These are phyloP conservation scores for Aspergillus quadricinctus DNA, from an alignment of 2,329 filamentous ascomycete species.

Conservation along the genomic window DNA sequence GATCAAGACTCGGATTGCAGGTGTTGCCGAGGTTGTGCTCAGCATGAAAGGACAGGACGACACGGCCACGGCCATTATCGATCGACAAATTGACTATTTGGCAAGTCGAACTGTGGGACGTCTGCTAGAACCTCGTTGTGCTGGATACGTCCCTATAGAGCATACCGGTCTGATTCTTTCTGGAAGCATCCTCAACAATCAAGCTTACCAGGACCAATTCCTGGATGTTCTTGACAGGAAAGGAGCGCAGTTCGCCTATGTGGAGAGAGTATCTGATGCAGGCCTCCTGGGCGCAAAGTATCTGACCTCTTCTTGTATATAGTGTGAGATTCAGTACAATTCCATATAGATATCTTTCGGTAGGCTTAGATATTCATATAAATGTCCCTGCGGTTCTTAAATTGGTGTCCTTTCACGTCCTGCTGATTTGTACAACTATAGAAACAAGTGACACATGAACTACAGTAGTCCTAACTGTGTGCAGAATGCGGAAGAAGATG, in stretches of 20 bases:
- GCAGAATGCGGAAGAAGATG: conserved; percentile 49
- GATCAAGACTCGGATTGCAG: conserved; percentile 17
- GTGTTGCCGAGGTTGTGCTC: conserved; percentile 12
- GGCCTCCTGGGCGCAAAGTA: background rate
- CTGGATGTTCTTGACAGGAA: background rate
- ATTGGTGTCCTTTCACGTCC: too few relatives aligned
- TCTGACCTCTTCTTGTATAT: background rate
- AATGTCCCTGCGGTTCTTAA: too few relatives aligned
- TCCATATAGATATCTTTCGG: too few relatives aligned
- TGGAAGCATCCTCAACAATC: conserved; percentile 18
- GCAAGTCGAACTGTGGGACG: conserved; percentile 12
- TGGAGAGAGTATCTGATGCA: conserved; percentile 1
- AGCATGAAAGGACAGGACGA: background rate
- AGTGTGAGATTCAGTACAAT: too few relatives aligned
- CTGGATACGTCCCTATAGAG: conserved; percentile 4
- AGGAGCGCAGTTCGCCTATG: background rate
- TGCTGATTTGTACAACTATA: too few relatives aligned
- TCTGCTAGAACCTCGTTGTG: conserved; percentile 10
- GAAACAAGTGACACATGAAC: too few relatives aligned
- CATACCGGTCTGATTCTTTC: conserved; percentile 15
- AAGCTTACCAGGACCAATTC: conserved; percentile 7
- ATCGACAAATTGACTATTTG: conserved; percentile 4
- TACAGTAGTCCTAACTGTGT: conserved; percentile 26
- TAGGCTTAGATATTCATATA: too few relatives aligned
- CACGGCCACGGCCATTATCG: conserved; percentile 12